Evolutionary conservation across 2,329 filamentous ascomycete species (phyloP).

Genomic region (Zasmidium angulare): DNA sequence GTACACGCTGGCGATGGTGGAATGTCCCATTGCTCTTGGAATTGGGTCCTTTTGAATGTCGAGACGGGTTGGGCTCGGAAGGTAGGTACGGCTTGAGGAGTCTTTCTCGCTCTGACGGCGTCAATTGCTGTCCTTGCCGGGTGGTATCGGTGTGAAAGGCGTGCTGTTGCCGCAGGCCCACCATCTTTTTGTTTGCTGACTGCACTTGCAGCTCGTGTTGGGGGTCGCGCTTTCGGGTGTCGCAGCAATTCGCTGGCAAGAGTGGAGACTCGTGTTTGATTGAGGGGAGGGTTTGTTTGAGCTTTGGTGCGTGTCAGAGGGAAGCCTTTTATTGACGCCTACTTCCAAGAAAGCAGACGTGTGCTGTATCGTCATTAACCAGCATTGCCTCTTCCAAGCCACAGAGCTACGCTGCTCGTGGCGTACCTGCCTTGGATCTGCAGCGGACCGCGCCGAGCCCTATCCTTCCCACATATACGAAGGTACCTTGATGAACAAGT

Average conservation of each 20-base stretch:
- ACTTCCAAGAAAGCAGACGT: neutral
- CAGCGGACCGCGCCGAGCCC: neutral
- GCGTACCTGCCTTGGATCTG: neutral
- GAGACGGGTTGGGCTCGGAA: constrained; percentile 12
- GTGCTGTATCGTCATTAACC: neutral
- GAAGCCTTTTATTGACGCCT: neutral
- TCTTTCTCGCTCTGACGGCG: constrained; percentile 31
- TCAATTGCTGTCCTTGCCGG: constrained; percentile 26
- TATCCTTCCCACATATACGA: neutral
- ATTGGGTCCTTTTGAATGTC: neutral
- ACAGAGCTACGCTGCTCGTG: neutral
- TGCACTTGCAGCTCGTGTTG: neutral
- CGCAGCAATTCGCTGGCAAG: neutral
- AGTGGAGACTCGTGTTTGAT: neutral
- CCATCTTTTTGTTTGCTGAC: constrained; percentile 26
- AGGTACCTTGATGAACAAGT: neutral
- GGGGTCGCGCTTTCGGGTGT: neutral
- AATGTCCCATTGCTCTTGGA: constrained; percentile 17
- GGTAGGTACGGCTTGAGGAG: constrained; percentile 37
- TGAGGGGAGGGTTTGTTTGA: neutral
- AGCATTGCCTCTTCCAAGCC: neutral
- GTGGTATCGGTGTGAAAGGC: constrained; percentile 32
- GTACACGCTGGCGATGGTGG: constrained; percentile 29
- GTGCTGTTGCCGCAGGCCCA: constrained; percentile 26
- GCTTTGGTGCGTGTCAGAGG: neutral